Percentiles rank a stretch among this genome's conserved stretches.
Conservation (phyloP, 768 basidiomycete genomes). For the Kondoa subrosea region DNA sequence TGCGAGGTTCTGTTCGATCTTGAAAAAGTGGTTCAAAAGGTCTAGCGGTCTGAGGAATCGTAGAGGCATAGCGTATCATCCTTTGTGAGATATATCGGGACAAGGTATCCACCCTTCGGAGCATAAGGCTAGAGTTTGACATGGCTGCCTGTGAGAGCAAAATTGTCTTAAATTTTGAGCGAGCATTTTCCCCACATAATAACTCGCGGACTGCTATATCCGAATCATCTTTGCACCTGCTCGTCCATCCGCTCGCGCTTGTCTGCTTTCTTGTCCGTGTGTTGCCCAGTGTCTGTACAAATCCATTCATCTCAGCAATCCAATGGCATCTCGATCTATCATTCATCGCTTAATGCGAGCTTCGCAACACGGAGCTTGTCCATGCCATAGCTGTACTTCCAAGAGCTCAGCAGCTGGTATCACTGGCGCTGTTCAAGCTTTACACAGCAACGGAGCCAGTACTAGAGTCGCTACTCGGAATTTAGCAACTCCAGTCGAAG, state of each 20-base stretch:
- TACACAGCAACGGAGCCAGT: background rate
- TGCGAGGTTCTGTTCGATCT: background rate
- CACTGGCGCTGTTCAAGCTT: background rate
- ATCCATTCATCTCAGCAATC: no score
- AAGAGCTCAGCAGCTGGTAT: background rate
- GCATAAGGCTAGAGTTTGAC: background rate
- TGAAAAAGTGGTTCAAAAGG: background rate
- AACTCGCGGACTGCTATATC: no score
- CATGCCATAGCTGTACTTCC: background rate
- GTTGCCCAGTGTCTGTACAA: background rate
- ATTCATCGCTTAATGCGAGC: background rate
- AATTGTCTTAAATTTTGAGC: no score
- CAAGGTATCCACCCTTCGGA: background rate
- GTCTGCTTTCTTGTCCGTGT: background rate
- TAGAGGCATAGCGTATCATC: background rate
- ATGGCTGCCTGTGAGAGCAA: background rate
- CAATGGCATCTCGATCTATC: background rate
- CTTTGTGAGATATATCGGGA: background rate
- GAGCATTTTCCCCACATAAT: no score
- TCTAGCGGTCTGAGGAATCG: background rate
- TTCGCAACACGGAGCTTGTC: background rate
- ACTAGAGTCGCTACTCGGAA: background rate
- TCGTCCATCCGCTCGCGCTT: no score
- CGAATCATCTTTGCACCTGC: no score
- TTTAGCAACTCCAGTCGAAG: constrained; percentile 54